Percentiles rank a stretch among this genome's conserved stretches.
Conservation (phyloP, 768 basidiomycete genomes). For the Strobilomyces confusus region DNA sequence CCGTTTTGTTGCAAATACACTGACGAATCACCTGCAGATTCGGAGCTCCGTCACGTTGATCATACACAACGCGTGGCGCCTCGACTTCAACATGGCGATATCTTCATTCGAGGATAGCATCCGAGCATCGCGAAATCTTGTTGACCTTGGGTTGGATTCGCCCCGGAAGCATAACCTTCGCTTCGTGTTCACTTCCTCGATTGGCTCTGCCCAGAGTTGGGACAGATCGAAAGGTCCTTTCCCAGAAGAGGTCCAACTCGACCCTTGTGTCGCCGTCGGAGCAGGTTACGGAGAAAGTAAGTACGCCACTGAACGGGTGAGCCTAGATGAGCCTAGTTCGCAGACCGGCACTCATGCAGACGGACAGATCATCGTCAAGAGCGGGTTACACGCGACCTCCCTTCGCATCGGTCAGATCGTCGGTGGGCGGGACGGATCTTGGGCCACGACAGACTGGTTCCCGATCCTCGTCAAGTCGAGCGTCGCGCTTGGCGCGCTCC, state of each 20-base stretch:
- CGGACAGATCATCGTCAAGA: constrained; percentile 35
- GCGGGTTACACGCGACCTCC: constrained; percentile 34
- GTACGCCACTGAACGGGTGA: constrained; percentile 38
- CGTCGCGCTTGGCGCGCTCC: no score
- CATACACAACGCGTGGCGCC: constrained; percentile 43
- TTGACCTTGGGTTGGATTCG: constrained; percentile 30
- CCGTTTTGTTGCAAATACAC: not conserved
- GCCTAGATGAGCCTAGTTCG: not conserved
- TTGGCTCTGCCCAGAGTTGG: constrained; percentile 34
- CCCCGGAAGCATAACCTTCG: constrained; percentile 26
- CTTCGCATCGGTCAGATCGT: constrained; percentile 46
- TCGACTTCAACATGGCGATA: constrained; percentile 41
- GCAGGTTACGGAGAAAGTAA: constrained; percentile 47
- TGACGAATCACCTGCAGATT: constrained; percentile 21
- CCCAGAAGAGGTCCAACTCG: constrained; percentile 33
- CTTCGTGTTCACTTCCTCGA: constrained; percentile 41
- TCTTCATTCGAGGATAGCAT: constrained; percentile 43
- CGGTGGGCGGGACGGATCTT: constrained; percentile 39
- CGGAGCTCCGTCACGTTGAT: constrained; percentile 31
- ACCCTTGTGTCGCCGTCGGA: constrained; percentile 34
- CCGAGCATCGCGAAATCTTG: constrained; percentile 34
- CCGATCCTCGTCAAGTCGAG: no score
- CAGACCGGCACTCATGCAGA: not conserved
- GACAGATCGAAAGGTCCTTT: constrained; percentile 25
- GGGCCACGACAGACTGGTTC: constrained; percentile 31